Evolutionary conservation across 768 basidiomycete genomes (phyloP), one percentile per base, ranked within the genome.

Genomic region (Strobilomyces echinocephalus): DNA sequence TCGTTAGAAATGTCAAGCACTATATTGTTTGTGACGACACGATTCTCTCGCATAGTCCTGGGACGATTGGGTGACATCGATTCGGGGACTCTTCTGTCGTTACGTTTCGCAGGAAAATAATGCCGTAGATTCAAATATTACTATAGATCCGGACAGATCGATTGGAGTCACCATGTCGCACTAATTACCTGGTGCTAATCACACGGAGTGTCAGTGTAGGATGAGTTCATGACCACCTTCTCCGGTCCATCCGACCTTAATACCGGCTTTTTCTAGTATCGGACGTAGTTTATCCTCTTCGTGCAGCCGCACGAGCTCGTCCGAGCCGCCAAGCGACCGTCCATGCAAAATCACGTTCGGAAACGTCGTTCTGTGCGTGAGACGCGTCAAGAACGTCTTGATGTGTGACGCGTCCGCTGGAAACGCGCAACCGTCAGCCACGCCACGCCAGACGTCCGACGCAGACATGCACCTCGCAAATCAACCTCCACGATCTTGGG

Each of bases 401-500:
- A 92, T 75, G 28, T 81, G 72, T 9, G 73, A 71, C 1, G 76
- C 72, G 60, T 91, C 89, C 55, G 78, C 85, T 88, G 55, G 26
- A 12, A 12, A 41, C 11, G 34, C 30, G 33, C 21, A 5, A 26
- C 16, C 4, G 43, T 61, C 18, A 45, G 45, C 24, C 33, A 44
- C 38, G 8, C 2, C 28, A 3, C 0, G 8, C 30, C 8, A 35
- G 34, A 14, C 8, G 28, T 16, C 14, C 10, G 33, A 26, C 14
- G 11, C 8, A 12, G 16, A 18, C 1, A 66, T 74, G 36, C 58
- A 82, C 87, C 77, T 69, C 90, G 78, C 10, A 82, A 61, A 68
- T 92, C 88, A 21, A 91, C 86, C 62, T 92, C 89, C 30, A 92
- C 72, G 33, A 91, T 71, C 54, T 79, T 80, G 1, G 89, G 87